Evolutionary conservation across 2,329 filamentous ascomycete species (phyloP), one percentile per base, ranked within the genome.

Genomic region (Microsporum canis): DNA sequence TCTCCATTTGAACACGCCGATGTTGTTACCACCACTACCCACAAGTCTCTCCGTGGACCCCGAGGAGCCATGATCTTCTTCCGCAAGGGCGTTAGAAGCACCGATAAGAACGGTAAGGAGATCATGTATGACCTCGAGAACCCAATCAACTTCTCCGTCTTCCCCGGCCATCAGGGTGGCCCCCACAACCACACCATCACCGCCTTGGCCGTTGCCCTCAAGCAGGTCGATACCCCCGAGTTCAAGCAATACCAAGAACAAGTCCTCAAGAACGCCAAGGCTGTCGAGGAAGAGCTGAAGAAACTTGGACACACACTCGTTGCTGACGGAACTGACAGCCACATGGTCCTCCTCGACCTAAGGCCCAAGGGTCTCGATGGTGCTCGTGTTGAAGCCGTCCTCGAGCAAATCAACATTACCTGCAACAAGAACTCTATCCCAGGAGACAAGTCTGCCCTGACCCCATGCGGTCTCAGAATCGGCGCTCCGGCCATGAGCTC

Each of bases 401-500:
- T 99, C 23, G 94, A 99, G 81, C 88, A 95, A 76, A 94, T 96
- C 78, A 95, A 96, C 82, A 95, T 99, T 76, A 91, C 94, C 65
- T 95, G 91, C 84, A 99, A 99, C 86, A 99, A 99, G 86, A 99
- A 99, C 85, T 88, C 89, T 63, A 94, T 96, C 63, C 94, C 94
- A 45, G 94, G 94, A 65, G 94, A 99, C 83, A 96, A 95, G 83
- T 95, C 89, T 62, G 94, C 94, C 57, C 84, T 99, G 68, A 96
- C 90, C 66, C 94, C 94, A 60, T 90, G 87, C 72, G 94, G 94
- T 80, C 87, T 99, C 76, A 90, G 94, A 69, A 95, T 99, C 70
- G 94, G 94, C 72, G 94, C 91, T 53, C 94, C 94, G 56, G 94
- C 94, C 75, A 99, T 99, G 94, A 96, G 91, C 62, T 91, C 85